phyloP scores from a whole-genome alignment of 2,329 filamentous ascomycete genomes.

The Trichoderma simmonsii region DNA sequence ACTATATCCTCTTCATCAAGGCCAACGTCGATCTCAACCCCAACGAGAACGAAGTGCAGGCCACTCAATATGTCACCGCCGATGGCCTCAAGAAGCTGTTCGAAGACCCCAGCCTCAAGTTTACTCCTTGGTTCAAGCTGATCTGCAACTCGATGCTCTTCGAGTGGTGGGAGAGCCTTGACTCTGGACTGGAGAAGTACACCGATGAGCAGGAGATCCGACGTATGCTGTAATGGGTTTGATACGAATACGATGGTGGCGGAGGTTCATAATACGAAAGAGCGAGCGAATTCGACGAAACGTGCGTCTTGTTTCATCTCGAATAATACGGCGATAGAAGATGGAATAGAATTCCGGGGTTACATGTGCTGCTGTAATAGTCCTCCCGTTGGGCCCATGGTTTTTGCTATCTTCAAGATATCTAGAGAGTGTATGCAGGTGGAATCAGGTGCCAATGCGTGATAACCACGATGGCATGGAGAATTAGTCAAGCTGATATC shows the following conservation, averaged over 20 bases:
- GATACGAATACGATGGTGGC: background rate
- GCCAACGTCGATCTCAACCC: constrained; percentile 78
- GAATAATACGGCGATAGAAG: background rate
- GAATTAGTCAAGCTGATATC: background rate
- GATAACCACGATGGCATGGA: background rate
- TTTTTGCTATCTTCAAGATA: background rate
- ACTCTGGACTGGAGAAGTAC: constrained; percentile 78
- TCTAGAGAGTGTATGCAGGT: background rate
- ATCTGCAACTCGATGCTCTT: constrained; percentile 98
- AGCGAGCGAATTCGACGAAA: background rate
- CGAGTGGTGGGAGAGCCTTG: constrained; percentile 91
- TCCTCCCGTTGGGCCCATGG: too few species aligned
- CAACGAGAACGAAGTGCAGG: constrained; percentile 87
- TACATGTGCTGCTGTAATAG: background rate
- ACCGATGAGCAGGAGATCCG: constrained; percentile 82
- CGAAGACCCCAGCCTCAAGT: constrained; percentile 72
- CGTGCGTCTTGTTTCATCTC: background rate
- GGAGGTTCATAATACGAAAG: background rate
- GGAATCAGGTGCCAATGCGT: background rate
- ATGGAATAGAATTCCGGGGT: background rate
- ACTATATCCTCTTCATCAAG: constrained; percentile 98
- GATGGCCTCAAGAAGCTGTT: constrained; percentile 85
- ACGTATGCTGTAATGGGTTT: constrained; percentile 58
- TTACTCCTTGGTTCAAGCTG: constrained; percentile 99
- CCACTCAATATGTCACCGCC: constrained; percentile 77